Evolutionary conservation across 2,329 filamentous ascomycete genomes (phyloP).

Genomic region (Rosellinia necatrix): DNA sequence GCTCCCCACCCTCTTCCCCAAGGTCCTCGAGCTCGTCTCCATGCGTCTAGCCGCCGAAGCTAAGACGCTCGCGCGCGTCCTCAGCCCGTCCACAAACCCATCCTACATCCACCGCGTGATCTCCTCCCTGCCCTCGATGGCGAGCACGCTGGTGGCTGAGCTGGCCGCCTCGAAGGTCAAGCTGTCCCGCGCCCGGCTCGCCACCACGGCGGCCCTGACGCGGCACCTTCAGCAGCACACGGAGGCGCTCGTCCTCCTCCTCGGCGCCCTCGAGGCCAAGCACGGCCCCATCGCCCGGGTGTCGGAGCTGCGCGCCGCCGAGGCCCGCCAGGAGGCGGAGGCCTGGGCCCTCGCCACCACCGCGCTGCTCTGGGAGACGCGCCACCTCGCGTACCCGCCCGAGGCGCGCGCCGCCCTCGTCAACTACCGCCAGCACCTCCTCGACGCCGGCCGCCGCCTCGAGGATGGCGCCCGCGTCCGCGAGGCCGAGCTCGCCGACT

Average conservation of each 20-base stretch:
- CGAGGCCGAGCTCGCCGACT: slow-evolving; percentile 52
- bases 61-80: slow-evolving; percentile 52
- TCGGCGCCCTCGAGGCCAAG: slow-evolving; percentile 59
- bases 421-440: slow-evolving; percentile 55
- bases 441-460: slow-evolving; percentile 52
- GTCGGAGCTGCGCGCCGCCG: slow-evolving; percentile 55
- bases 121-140: slow-evolving; percentile 50
- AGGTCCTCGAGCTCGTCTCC: slow-evolving; percentile 54
- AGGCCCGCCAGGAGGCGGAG: slow-evolving; percentile 51
- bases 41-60: slow-evolving; percentile 55
- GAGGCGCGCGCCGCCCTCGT: slow-evolving; percentile 46
- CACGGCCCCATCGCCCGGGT: slow-evolving; percentile 57
- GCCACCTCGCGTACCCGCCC: slow-evolving; percentile 51
- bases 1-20: slow-evolving; percentile 53
- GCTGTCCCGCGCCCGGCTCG: slow-evolving; percentile 48
- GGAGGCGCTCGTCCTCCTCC: slow-evolving; percentile 46
- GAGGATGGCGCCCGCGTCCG: slow-evolving; percentile 49
- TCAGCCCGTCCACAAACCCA: slow-evolving; percentile 55
- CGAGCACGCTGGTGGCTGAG: slow-evolving; percentile 44
- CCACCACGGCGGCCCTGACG: slow-evolving; percentile 44
- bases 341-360: slow-evolving; percentile 46
- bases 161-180: slow-evolving; percentile 33
- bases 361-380: slow-evolving; percentile 42
- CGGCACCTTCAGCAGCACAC: slow-evolving; percentile 48
- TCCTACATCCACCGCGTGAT: slow-evolving; percentile 64